A percentile compares a stretch with the other conserved stretches of the same genome.
phyloP scores from a whole-genome alignment of 2,329 filamentous ascomycete genomes.

The Plenodomus biglobosus region DNA sequence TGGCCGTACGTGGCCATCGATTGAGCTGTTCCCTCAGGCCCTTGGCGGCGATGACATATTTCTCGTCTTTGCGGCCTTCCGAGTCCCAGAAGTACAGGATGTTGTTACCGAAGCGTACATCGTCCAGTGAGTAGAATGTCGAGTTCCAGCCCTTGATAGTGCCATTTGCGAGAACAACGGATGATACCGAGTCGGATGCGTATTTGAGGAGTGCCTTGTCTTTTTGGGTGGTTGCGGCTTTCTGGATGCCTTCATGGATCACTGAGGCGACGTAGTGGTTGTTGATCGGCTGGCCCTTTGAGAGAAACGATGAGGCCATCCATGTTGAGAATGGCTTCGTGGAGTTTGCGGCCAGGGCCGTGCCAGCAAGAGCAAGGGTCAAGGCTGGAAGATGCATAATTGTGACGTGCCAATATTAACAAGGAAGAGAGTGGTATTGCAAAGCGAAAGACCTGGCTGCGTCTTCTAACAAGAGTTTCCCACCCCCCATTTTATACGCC shows the following conservation, averaged over 20 bases:
- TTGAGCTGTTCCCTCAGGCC: constrained; percentile 52
- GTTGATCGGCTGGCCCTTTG: constrained; percentile 44
- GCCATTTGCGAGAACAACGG: constrained; percentile 52
- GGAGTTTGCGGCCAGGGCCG: constrained; percentile 22
- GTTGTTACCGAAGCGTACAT: constrained; percentile 58
- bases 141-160: constrained; percentile 52
- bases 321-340: constrained; percentile 39
- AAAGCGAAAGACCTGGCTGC: constrained; percentile 1
- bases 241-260: constrained; percentile 52
- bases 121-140: constrained; percentile 51
- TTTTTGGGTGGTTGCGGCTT: constrained; percentile 48
- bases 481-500: constrained; percentile 9
- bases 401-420: constrained; percentile 12
- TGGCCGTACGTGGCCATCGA: constrained; percentile 52
- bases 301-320: constrained; percentile 55
- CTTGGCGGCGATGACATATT: constrained; percentile 54
- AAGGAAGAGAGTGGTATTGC: too few relatives aligned
- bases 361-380: constrained; percentile 24
- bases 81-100: constrained; percentile 55
- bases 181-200: constrained; percentile 52
- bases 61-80: constrained; percentile 44
- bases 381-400: constrained; percentile 31
- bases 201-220: constrained; percentile 51
- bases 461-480: neutral
- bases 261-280: constrained; percentile 51